Conservation (phyloP, 805 yeast genomes). For the Spathaspora hagerdaliae region DNA sequence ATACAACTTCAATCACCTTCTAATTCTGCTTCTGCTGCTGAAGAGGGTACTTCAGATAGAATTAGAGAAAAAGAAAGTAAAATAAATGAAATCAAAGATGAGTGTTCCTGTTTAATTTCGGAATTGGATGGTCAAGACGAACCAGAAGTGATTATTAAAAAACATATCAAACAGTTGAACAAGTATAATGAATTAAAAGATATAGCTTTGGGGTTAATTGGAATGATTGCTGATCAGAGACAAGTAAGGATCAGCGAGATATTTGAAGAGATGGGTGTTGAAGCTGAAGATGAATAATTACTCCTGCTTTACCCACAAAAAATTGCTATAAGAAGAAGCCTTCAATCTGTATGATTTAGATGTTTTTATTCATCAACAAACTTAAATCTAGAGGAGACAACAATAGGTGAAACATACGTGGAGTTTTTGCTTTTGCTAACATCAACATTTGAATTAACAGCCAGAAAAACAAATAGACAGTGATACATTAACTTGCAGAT, state of each 20-base stretch:
- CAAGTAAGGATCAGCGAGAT: conserved; percentile 44
- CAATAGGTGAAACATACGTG: too few species aligned
- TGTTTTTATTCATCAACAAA: too few species aligned
- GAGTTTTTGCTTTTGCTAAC: too few species aligned
- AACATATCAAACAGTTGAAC: conserved; percentile 51
- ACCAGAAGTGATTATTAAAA: conserved; percentile 44
- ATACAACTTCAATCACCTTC: neutral
- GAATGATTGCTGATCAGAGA: conserved; percentile 59
- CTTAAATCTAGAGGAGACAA: too few species aligned
- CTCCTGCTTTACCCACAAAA: too few species aligned
- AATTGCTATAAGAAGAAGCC: too few species aligned
- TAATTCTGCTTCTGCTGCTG: too few species aligned
- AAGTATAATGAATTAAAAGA: conserved; percentile 63
- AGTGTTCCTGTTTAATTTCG: conserved; percentile 26
- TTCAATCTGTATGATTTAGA: too few species aligned
- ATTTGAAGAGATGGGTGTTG: conserved; percentile 42
- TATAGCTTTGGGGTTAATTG: conserved; percentile 52
- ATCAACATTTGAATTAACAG: too few species aligned
- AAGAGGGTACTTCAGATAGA: too few species aligned
- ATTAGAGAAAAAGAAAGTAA: conserved; percentile 13
- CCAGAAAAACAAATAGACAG: too few species aligned
- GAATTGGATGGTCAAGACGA: conserved; percentile 31
- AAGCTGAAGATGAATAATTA: conserved; percentile 9
- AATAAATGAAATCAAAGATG: conserved; percentile 28
- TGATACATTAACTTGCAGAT: too few species aligned